Evolutionary conservation across 768 basidiomycete species (phyloP).

Genomic region (Hortiboletus flavorubellus): DNA sequence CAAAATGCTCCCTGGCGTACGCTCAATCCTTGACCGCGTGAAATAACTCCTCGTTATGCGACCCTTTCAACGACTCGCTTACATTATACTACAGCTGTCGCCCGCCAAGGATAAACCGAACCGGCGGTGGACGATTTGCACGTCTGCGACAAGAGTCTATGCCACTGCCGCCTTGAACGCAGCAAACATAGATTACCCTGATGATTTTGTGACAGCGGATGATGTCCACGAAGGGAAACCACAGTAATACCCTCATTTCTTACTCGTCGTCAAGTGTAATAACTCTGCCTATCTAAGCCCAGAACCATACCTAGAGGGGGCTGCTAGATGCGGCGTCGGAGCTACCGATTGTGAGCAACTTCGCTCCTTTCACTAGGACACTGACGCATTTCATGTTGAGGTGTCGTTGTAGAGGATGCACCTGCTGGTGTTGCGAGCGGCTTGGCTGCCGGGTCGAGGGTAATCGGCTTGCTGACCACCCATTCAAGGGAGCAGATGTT

Average conservation of each 20-base stretch:
- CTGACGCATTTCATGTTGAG: constrained; percentile 33
- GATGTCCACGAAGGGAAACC: constrained; percentile 85
- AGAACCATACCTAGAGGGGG: constrained; percentile 89
- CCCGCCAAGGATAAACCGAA: constrained; percentile 39
- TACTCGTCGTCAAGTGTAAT: not conserved
- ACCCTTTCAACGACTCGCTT: not conserved
- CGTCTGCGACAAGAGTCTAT: constrained; percentile 76
- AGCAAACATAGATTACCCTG: constrained; percentile 65
- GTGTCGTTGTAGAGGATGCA: constrained; percentile 90
- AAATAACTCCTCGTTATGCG: not conserved
- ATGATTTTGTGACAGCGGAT: constrained; percentile 78
- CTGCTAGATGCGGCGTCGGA: constrained; percentile 61
- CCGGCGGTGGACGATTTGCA: constrained; percentile 85
- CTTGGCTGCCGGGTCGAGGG: constrained; percentile 76
- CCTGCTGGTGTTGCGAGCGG: constrained; percentile 83
- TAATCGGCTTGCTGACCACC: constrained; percentile 79
- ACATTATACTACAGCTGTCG: constrained; percentile 26
- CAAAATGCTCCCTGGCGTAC: constrained; percentile 70
- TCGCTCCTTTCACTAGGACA: not conserved
- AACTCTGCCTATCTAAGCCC: constrained; percentile 43
- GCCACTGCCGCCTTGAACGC: constrained; percentile 66
- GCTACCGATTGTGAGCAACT: constrained; percentile 33
- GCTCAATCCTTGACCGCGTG: constrained; percentile 55
- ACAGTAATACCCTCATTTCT: constrained; percentile 36
- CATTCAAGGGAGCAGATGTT: constrained; percentile 70